These are phyloP conservation scores for Gentiana dahurica DNA, from an alignment of 257 asterid genomes.

Conservation along the genomic window DNA sequence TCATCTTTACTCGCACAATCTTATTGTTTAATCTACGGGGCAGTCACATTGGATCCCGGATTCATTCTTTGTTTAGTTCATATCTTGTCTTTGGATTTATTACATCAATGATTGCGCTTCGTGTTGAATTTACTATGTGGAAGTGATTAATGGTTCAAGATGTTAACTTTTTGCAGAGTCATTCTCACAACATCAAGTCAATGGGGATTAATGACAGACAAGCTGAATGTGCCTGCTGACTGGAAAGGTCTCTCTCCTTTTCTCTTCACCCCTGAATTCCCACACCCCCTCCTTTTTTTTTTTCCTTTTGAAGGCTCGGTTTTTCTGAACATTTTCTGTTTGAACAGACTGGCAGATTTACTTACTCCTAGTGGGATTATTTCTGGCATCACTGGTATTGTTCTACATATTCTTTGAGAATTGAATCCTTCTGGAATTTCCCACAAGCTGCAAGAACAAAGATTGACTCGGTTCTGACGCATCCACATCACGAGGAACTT, in stretches of 20 bases:
- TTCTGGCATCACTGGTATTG: slow-evolving; percentile 63
- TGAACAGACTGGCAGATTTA: slow-evolving; percentile 94
- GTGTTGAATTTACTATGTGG: background rate
- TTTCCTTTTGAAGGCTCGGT: too few relatives aligned
- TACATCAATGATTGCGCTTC: background rate
- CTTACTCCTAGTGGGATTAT: slow-evolving; percentile 64
- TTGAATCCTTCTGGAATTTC: slow-evolving; percentile 92
- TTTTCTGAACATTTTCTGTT: background rate
- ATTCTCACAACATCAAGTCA: slow-evolving; percentile 65
- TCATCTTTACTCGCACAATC: too few relatives aligned
- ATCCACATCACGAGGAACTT: slow-evolving; percentile 37
- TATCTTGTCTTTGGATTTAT: too few relatives aligned
- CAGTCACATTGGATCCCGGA: too few relatives aligned
- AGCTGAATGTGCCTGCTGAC: slow-evolving; percentile 77
- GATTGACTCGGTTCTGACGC: slow-evolving; percentile 36
- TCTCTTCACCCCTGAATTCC: background rate
- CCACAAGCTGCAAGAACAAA: slow-evolving; percentile 48
- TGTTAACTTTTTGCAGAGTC: slow-evolving; percentile 42
- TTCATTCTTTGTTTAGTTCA: too few relatives aligned
- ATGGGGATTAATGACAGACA: slow-evolving; percentile 85
- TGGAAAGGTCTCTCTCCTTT: slow-evolving; percentile 74
- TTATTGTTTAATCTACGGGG: too few relatives aligned
- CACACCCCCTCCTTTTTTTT: background rate
- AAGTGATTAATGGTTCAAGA: background rate
- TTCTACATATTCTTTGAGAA: slow-evolving; percentile 80